phyloP scores from a whole-genome alignment of 169 alveolate genomes.

The Nephromyces sp. region DNA sequence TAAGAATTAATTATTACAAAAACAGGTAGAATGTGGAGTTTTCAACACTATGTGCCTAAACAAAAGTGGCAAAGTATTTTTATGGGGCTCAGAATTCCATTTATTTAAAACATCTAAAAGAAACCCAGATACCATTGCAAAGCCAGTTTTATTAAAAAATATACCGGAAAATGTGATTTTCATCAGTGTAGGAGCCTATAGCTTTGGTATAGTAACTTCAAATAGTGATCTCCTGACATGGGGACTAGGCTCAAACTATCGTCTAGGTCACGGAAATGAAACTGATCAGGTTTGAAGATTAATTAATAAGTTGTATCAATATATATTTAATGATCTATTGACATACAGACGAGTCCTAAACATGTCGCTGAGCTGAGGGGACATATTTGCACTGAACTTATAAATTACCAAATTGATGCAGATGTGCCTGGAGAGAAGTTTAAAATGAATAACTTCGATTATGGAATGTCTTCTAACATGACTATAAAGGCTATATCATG shows the following conservation, averaged over 20 bases:
- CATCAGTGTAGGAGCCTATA: slow-evolving; percentile 53
- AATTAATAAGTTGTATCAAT: too few relatives aligned
- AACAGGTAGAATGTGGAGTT: slow-evolving; percentile 47
- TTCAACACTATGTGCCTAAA: slow-evolving; percentile 38
- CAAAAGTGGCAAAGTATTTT: slow-evolving; percentile 25
- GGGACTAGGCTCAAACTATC: slow-evolving; percentile 49
- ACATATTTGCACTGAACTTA: neutral
- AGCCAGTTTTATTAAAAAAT: slow-evolving; percentile 3
- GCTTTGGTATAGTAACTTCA: slow-evolving; percentile 44
- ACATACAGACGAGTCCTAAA: too few relatives aligned
- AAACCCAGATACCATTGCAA: neutral
- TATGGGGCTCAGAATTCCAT: slow-evolving; percentile 42
- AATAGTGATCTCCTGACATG: slow-evolving; percentile 47
- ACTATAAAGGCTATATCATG: neutral
- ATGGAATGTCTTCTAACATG: too few relatives aligned
- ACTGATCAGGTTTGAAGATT: neutral
- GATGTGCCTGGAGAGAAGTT: too few relatives aligned
- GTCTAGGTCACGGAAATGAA: slow-evolving; percentile 52
- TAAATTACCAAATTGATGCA: too few relatives aligned
- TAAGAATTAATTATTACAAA: too few relatives aligned
- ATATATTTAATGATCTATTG: too few relatives aligned
- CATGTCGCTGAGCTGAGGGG: neutral
- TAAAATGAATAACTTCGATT: too few relatives aligned
- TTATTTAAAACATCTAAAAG: neutral
- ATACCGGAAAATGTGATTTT: slow-evolving; percentile 8